Percentiles rank a stretch among this genome's conserved stretches.
phyloP scores from a whole-genome alignment of 352 stramenopile species.

The Globisporangium takayamanum region DNA sequence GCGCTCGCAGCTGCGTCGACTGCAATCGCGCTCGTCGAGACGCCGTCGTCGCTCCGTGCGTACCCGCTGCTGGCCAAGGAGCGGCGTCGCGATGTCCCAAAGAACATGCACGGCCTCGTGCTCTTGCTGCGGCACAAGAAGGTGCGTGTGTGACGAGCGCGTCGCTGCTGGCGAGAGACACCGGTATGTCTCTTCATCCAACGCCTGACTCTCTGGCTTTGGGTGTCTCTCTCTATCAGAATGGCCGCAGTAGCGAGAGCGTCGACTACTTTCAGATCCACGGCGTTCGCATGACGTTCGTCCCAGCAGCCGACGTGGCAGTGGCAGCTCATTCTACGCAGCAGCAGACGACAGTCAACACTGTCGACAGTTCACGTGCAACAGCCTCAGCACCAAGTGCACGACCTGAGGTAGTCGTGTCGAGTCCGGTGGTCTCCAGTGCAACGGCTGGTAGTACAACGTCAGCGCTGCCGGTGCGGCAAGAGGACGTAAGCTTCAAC shows the following conservation, averaged over 20 bases:
- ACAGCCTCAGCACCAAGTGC: not conserved
- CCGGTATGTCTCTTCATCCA: constrained; percentile 2
- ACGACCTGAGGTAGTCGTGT: not conserved
- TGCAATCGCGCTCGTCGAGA: constrained; percentile 50
- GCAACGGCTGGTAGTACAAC: too few species aligned
- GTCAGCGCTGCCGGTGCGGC: constrained; percentile 34
- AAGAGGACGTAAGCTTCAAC: constrained; percentile 68
- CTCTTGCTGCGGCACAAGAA: constrained; percentile 60
- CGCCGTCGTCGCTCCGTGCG: constrained; percentile 32
- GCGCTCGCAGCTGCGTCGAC: constrained; percentile 39
- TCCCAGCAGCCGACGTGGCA: constrained; percentile 4
- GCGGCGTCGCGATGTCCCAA: constrained; percentile 49
- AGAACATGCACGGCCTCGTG: constrained; percentile 51
- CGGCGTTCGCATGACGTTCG: constrained; percentile 23
- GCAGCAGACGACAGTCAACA: not conserved
- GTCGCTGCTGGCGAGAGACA: not conserved
- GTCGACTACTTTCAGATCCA: constrained; percentile 55
- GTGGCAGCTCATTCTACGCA: not conserved
- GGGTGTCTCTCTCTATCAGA: constrained; percentile 23
- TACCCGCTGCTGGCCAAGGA: constrained; percentile 61
- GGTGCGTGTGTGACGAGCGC: constrained; percentile 19
- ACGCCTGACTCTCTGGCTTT: too few species aligned
- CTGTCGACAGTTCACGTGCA: too few species aligned
- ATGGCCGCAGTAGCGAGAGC: constrained; percentile 52
- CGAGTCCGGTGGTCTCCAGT: too few species aligned